Evolutionary conservation across 164 flowering plant species (phyloP).

Genomic region (Tetrastigma voinierianum): DNA sequence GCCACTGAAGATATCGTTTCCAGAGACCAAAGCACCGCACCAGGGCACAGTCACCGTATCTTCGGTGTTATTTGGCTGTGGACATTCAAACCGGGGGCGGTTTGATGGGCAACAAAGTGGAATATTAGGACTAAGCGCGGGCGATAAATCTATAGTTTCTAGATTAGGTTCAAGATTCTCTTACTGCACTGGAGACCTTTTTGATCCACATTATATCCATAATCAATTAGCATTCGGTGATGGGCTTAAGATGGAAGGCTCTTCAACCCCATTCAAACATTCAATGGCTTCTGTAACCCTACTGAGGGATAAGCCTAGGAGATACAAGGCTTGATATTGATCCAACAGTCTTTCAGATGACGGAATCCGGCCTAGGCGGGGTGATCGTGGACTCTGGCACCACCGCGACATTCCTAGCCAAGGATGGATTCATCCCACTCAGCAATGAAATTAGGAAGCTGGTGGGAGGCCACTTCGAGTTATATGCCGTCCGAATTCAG

Average conservation of each 20-base stretch:
- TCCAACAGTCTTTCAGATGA: background rate
- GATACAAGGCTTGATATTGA: constrained; percentile 10
- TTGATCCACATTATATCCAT: constrained; percentile 5
- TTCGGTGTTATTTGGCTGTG: constrained; percentile 5
- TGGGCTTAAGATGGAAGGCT: constrained; percentile 17
- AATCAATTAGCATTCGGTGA: constrained; percentile 20
- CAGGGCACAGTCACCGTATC: background rate
- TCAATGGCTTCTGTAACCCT: constrained; percentile 8
- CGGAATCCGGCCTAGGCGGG: background rate
- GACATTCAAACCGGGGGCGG: background rate
- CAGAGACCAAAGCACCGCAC: constrained; percentile 4
- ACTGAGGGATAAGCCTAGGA: constrained; percentile 21
- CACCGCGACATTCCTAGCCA: background rate
- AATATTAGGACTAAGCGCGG: constrained; percentile 23
- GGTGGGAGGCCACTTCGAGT: background rate
- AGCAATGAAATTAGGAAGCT: background rate
- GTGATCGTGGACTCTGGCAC: constrained; percentile 15
- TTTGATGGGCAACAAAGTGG: constrained; percentile 8
- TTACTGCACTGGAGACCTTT: constrained; percentile 25
- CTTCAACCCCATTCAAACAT: constrained; percentile 17
- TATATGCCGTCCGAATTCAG: background rate
- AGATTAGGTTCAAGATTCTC: constrained; percentile 26
- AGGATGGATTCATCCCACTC: background rate
- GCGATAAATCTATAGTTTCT: constrained; percentile 5
- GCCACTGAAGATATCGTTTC: constrained; percentile 4